phyloP scores from a whole-genome alignment of 2,329 filamentous ascomycete species.

The Hymenoscyphus occultus region DNA sequence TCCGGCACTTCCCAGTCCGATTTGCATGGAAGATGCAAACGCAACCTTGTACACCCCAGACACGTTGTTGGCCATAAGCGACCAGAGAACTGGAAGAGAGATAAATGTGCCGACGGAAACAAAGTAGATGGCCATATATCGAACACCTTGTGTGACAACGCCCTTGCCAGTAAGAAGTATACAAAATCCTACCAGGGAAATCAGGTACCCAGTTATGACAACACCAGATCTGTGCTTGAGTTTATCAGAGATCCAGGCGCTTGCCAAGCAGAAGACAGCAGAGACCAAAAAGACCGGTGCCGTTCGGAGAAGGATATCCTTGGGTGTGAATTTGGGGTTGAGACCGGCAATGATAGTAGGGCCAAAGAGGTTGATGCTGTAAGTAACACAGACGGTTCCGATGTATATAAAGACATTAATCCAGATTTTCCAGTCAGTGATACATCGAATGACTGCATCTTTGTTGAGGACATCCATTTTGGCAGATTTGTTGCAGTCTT shows the following conservation, averaged over 20 bases:
- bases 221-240: constrained; percentile 6
- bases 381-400: constrained; percentile 5
- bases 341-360: constrained; percentile 8
- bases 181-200: constrained; percentile 4
- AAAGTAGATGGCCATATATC: constrained; percentile 12
- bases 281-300: constrained; percentile 7
- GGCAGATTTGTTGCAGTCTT: constrained; percentile 9
- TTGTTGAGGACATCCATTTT: constrained; percentile 8
- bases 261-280: constrained; percentile 3
- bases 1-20: constrained; percentile 7
- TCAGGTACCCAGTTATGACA: constrained; percentile 8
- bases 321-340: constrained; percentile 9
- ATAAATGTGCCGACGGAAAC: constrained; percentile 9
- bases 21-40: constrained; percentile 9
- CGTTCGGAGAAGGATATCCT: not conserved
- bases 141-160: not conserved
- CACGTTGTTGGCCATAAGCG: constrained; percentile 10
- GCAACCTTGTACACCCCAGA: constrained; percentile 8
- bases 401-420: constrained; percentile 9
- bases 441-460: constrained; percentile 1
- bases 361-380: constrained; percentile 9
- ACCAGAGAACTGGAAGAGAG: constrained; percentile 8
- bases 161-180: constrained; percentile 6
- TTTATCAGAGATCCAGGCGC: constrained; percentile 7
- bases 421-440: constrained; percentile 9